Conservation (phyloP, 805 yeast genomes). For the Lipomyces orientalis region DNA sequence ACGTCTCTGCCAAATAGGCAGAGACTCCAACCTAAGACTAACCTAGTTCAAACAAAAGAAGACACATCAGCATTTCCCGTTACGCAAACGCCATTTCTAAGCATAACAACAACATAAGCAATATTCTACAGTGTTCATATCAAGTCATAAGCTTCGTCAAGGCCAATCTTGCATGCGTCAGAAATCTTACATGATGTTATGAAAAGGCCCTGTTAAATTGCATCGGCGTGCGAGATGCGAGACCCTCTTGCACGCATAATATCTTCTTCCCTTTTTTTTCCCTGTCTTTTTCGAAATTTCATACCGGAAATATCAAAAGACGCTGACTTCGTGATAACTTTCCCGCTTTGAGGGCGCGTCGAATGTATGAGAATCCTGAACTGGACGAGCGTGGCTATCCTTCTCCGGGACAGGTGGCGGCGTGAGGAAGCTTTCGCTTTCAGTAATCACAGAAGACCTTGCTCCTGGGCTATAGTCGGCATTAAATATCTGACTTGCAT, state of each 20-base stretch:
- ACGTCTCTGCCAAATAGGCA: neutral
- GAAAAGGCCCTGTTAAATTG: too few species aligned
- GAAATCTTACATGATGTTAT: neutral
- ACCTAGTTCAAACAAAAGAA: neutral
- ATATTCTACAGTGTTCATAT: slow-evolving; percentile 1
- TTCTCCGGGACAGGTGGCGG: slow-evolving; percentile 1
- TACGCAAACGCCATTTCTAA: neutral
- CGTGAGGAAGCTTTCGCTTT: neutral
- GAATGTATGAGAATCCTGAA: neutral
- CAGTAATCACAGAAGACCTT: neutral
- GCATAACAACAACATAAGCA: neutral
- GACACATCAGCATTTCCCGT: neutral
- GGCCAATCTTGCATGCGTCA: neutral
- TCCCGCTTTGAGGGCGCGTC: slow-evolving; percentile 19
- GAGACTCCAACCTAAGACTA: neutral
- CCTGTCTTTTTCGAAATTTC: neutral
- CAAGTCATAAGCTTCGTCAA: slow-evolving; percentile 4
- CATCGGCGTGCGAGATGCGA: too few species aligned
- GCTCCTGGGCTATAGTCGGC: neutral
- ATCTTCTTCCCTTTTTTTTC: neutral
- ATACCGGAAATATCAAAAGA: slow-evolving; percentile 10
- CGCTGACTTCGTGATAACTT: slow-evolving; percentile 27
- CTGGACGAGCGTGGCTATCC: slow-evolving; percentile 15
- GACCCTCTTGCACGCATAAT: too few species aligned
- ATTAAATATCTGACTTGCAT: slow-evolving; percentile 42